These are phyloP conservation scores for Periglandula ipomoeae DNA, from an alignment of 2,329 filamentous ascomycete genomes.

Conservation along the genomic window DNA sequence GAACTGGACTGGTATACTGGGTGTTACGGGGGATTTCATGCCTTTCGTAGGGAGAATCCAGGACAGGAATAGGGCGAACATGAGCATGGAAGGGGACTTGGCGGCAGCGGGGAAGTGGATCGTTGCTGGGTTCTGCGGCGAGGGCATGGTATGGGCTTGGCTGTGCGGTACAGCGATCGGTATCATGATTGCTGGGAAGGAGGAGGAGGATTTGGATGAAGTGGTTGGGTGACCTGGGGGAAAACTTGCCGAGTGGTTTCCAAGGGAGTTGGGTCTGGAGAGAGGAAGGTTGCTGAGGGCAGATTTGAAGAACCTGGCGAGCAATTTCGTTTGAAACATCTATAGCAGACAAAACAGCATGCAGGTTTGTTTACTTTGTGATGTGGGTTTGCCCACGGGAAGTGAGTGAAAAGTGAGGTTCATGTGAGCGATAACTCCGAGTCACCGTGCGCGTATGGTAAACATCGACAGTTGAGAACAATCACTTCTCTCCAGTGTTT, in stretches of 20 bases:
- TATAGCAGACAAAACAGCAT: too few species aligned
- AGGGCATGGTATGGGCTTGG: conserved; percentile 47
- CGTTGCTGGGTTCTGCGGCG: conserved; percentile 40
- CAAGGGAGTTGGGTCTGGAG: conserved; percentile 22
- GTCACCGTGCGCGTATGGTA: neutral
- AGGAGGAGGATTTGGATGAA: conserved; percentile 19
- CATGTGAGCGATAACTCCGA: neutral
- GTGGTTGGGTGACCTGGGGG: conserved; percentile 27
- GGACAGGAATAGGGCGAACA: conserved; percentile 11
- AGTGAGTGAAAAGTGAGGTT: neutral
- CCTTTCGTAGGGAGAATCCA: conserved; percentile 41
- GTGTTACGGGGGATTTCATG: conserved; percentile 36
- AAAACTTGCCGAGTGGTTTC: conserved; percentile 30
- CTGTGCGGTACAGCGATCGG: conserved; percentile 38
- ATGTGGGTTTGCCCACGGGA: neutral
- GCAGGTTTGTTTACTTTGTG: neutral
- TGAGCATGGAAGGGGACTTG: neutral
- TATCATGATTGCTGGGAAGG: conserved; percentile 33
- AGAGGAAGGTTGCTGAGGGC: conserved; percentile 25
- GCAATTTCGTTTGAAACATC: too few species aligned
- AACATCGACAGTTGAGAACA: too few species aligned
- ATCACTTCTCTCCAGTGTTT: too few species aligned
- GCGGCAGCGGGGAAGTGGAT: conserved; percentile 35
- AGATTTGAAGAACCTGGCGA: conserved; percentile 21
- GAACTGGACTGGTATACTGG: conserved; percentile 42